A percentile compares a stretch with the other conserved stretches of the same genome.
phyloP scores from a whole-genome alignment of 345 rosid species.

The Anacardium occidentale region DNA sequence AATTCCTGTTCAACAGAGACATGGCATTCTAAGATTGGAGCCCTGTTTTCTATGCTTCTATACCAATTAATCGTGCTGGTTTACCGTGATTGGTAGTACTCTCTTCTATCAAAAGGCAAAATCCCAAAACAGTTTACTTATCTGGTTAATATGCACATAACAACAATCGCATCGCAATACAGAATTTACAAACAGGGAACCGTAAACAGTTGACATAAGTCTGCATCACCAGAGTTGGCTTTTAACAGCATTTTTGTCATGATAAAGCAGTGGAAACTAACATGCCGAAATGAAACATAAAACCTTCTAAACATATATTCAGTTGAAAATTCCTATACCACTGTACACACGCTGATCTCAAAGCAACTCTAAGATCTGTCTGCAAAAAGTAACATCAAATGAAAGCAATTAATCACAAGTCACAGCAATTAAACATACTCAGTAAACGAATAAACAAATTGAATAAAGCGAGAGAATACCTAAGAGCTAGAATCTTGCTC shows the following conservation, averaged over 20 bases:
- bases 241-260: background rate
- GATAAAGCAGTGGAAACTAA: background rate
- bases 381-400: conserved; percentile 8
- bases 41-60: too few relatives aligned
- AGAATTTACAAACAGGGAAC: background rate
- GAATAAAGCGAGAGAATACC: conserved; percentile 11
- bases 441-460: background rate
- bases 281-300: background rate
- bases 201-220: background rate
- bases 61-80: too few relatives aligned
- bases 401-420: too few relatives aligned
- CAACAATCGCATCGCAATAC: background rate
- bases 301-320: background rate
- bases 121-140: background rate
- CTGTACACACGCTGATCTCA: background rate
- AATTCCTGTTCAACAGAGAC: too few relatives aligned
- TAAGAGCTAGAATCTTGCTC: conserved; percentile 29
- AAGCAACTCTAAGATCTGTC: background rate
- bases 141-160: background rate
- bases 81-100: background rate
- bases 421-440: background rate
- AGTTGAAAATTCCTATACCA: background rate
- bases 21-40: too few relatives aligned
- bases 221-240: background rate
- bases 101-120: too few relatives aligned